Conservation (phyloP, 2,329 filamentous ascomycete species). For the Claviceps spartinae region DNA sequence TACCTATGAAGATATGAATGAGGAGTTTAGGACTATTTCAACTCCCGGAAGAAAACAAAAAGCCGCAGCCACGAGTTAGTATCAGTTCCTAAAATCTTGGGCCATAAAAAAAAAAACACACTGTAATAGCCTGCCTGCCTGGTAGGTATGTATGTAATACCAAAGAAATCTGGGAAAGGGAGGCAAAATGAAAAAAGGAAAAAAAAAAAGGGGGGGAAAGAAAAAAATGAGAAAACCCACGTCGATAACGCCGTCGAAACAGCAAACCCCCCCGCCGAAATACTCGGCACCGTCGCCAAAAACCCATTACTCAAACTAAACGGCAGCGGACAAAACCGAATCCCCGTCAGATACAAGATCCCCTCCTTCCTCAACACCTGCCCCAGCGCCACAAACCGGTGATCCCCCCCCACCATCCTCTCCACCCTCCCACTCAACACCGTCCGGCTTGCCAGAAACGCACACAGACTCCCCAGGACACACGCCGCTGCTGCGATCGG, state of each 20-base stretch:
- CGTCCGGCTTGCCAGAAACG: conserved; percentile 70
- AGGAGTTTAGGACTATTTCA: conserved; percentile 61
- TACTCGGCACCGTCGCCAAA: conserved; percentile 82
- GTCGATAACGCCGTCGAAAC: conserved; percentile 68
- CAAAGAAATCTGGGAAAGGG: too few relatives aligned
- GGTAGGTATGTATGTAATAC: too few relatives aligned
- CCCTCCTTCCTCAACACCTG: conserved; percentile 86
- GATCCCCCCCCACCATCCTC: conserved; percentile 66
- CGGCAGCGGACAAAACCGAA: conserved; percentile 81
- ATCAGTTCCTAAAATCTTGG: too few relatives aligned
- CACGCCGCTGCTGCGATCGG: conserved; percentile 69
- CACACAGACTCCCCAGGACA: conserved; percentile 60
- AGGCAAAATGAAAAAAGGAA: too few relatives aligned
- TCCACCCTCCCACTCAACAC: conserved; percentile 68
- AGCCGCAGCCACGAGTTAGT: too few relatives aligned
- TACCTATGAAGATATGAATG: conserved; percentile 86
- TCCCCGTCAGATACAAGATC: conserved; percentile 76
- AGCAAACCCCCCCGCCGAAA: conserved; percentile 62
- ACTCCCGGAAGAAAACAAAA: too few relatives aligned
- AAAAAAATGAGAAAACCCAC: conserved; percentile 16
- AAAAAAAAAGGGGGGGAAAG: neutral
- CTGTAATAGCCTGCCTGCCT: too few relatives aligned
- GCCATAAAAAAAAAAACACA: too few relatives aligned
- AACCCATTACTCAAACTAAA: conserved; percentile 92
- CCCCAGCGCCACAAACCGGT: conserved; percentile 75